Evolutionary conservation across 768 basidiomycete genomes (phyloP).

Genomic region (Suillus luteus): DNA sequence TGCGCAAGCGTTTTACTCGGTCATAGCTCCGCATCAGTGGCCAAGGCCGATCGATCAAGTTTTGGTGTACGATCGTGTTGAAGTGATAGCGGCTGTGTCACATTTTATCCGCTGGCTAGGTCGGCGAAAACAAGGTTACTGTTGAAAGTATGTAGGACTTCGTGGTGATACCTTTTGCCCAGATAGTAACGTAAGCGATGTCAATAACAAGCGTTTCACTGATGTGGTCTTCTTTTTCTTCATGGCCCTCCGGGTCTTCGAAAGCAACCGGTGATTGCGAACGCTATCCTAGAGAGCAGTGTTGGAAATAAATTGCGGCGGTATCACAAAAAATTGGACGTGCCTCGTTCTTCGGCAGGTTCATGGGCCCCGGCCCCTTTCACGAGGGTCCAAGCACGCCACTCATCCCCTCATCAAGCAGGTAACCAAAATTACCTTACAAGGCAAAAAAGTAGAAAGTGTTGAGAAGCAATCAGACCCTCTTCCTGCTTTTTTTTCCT

Average conservation of each 20-base stretch:
- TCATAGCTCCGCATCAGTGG: neutral
- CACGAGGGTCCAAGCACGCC: neutral
- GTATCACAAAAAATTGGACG: neutral
- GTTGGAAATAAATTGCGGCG: neutral
- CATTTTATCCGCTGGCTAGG: neutral
- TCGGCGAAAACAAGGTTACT: neutral
- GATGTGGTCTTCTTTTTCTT: neutral
- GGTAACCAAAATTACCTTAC: conserved; percentile 4
- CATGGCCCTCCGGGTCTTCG: neutral
- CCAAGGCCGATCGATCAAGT: neutral
- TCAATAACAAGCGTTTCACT: neutral
- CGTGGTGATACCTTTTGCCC: neutral
- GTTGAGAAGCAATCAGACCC: conserved; percentile 25
- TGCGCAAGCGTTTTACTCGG: neutral
- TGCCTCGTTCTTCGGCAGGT: neutral
- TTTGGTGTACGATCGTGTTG: neutral
- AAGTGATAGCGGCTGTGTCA: neutral
- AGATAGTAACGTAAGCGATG: conserved; percentile 2
- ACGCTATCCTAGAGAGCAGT: neutral
- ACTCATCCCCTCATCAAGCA: conserved; percentile 4
- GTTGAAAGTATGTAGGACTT: neutral
- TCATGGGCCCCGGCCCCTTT: neutral
- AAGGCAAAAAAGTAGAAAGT: conserved; percentile 18
- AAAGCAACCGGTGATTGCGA: neutral
- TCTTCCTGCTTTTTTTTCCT: conserved; percentile 14